Conservation (phyloP, 306 rosid species). For the Benincasa hispida region DNA sequence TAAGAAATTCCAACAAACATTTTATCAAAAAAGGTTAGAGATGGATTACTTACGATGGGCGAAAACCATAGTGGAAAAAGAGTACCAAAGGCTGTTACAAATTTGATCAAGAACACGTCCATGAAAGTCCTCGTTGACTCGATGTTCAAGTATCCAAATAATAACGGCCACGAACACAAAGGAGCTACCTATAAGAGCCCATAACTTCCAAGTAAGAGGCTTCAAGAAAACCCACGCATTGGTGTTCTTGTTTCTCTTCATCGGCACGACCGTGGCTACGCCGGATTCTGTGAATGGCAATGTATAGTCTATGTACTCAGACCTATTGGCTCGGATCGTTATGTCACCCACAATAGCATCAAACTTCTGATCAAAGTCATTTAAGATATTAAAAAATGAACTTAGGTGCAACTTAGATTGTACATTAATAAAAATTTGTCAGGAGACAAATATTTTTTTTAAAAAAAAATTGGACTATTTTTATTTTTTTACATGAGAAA, state of each 20-base stretch:
- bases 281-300: conserved; percentile 29
- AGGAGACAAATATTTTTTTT: too few species aligned
- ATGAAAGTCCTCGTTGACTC: conserved; percentile 20
- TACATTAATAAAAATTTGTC: too few species aligned
- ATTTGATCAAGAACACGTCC: conserved; percentile 21
- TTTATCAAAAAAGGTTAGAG: too few species aligned
- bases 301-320: conserved; percentile 23
- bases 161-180: conserved; percentile 26
- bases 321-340: conserved; percentile 17
- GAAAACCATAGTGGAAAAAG: conserved; percentile 57
- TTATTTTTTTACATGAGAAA: too few species aligned
- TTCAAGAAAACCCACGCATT: conserved; percentile 29
- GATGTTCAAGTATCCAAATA: conserved; percentile 35
- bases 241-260: neutral
- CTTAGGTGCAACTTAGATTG: too few species aligned
- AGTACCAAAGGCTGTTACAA: conserved; percentile 41
- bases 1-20: too few species aligned
- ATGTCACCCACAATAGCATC: conserved; percentile 33
- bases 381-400: too few species aligned
- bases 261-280: conserved; percentile 19
- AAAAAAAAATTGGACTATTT: too few species aligned
- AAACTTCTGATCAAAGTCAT: neutral
- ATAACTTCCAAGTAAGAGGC: conserved; percentile 24
- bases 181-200: conserved; percentile 15
- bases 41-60: conserved; percentile 45